Evolutionary conservation across 805 yeast species (phyloP), one percentile per base, ranked within the genome.

Genomic region (Barnettozyma salicaria): DNA sequence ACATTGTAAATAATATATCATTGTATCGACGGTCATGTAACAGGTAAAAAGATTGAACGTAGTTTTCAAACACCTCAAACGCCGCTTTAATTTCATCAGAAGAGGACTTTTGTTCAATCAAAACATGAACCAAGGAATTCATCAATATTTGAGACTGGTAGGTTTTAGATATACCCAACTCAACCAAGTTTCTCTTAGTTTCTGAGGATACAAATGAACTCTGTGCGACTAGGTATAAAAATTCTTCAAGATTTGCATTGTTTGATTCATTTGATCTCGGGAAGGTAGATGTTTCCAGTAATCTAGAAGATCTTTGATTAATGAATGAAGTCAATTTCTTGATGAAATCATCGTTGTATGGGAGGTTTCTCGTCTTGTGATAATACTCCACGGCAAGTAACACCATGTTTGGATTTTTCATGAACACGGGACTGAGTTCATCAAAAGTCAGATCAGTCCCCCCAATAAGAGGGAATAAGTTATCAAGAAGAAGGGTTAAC

Each of bases 201-300:
- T 38, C 30, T n/a, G 47, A 32, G 18, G 45, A 41, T 10, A 54
- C 34, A 21, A 57, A 44, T 13, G 31, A 22, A 4, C 35, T 39
- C n/a, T 30, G 22, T 2, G 48, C 25, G 50, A 55, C 31, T 51
- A 48, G 28, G 53, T 59, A 39, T 56, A 56, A 14, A 58, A 61
- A 54, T 47, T 57, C 55, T 49, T 65, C 58, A 34, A 60, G 32
- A 37, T 50, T 36, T 19, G 27, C 28, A 45, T 63, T 41, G 46
- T 58, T 53, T 34, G 36, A 4, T 36, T 63, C 66, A 9, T 61
- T 55, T 2, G 78, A 74, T 21, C 52, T 57, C 0, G 80, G 80
- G 43, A 74, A 74, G 7, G 52, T 49, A 2, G 63, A 43, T 0
- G 45, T 30, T 3, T 52, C 36, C 14, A 66, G 29, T 2, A 59